phyloP scores from a whole-genome alignment of 495 filamentous ascomycete genomes.

The Penicillium alfredii region DNA sequence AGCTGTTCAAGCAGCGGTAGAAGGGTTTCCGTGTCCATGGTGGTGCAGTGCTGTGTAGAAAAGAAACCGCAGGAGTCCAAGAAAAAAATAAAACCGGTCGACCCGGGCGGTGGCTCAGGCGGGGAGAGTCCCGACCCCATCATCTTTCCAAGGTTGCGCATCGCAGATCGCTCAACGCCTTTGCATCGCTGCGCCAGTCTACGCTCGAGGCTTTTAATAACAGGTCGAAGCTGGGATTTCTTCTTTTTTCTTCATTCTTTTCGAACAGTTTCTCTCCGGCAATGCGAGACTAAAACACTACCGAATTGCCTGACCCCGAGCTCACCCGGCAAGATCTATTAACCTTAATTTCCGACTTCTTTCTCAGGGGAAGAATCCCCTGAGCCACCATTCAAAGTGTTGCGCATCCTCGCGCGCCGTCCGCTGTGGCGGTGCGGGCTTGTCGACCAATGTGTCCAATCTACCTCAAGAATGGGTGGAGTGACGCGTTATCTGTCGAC shows the following conservation, averaged over 20 bases:
- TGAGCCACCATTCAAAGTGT: slow-evolving; percentile 29
- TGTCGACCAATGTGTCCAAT: slow-evolving; percentile 13
- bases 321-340: too few relatives aligned
- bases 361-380: slow-evolving; percentile 8
- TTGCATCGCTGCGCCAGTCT: too few relatives aligned
- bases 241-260: not conserved
- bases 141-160: slow-evolving; percentile 19
- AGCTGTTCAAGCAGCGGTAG: slow-evolving; percentile 60
- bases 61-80: slow-evolving; percentile 4
- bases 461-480: too few relatives aligned
- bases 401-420: slow-evolving; percentile 29
- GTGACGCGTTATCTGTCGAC: too few relatives aligned
- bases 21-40: slow-evolving; percentile 40
- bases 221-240: too few relatives aligned
- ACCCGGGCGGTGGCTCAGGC: slow-evolving; percentile 22
- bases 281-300: too few relatives aligned
- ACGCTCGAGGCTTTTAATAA: too few relatives aligned
- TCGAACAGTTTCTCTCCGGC: too few relatives aligned
- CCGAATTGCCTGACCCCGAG: too few relatives aligned
- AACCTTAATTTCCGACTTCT: too few relatives aligned
- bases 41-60: slow-evolving; percentile 9
- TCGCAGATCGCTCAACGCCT: slow-evolving; percentile 1
- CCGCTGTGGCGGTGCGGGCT: slow-evolving; percentile 35
- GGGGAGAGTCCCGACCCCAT: slow-evolving; percentile 9
- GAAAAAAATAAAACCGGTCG: slow-evolving; percentile 21